Conservation (phyloP, 257 asterid species). For the Marsdenia floribunda region DNA sequence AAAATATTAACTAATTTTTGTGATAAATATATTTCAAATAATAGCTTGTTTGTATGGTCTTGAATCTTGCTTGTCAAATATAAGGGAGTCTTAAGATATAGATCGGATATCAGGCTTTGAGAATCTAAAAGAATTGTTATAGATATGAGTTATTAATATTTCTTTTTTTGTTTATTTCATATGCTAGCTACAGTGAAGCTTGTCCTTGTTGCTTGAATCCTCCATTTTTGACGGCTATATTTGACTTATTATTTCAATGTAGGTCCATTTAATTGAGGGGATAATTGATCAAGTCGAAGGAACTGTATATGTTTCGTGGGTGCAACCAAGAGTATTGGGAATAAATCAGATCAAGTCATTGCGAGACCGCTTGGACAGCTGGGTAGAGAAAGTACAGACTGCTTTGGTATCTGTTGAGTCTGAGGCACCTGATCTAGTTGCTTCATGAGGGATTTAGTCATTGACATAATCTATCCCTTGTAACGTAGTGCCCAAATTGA, state of each 20-base stretch:
- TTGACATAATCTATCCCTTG: background rate
- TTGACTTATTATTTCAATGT: constrained; percentile 14
- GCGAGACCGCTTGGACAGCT: constrained; percentile 71
- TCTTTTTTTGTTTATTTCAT: background rate
- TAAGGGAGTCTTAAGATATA: background rate
- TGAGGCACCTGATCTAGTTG: constrained; percentile 92
- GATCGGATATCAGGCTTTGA: background rate
- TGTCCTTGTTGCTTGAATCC: background rate
- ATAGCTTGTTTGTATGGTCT: too few relatives aligned
- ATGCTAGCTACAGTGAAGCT: background rate
- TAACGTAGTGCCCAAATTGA: constrained; percentile 17
- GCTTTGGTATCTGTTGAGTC: constrained; percentile 93
- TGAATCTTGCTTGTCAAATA: background rate
- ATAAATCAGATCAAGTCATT: constrained; percentile 78
- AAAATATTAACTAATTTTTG: background rate
- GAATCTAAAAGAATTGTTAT: background rate
- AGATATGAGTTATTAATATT: background rate
- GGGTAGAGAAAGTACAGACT: constrained; percentile 87
- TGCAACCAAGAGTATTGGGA: constrained; percentile 94
- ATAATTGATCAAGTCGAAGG: constrained; percentile 92
- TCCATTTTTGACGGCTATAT: background rate
- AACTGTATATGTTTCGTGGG: constrained; percentile 86
- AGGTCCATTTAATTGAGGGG: constrained; percentile 96
- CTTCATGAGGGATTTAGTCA: constrained; percentile 40
- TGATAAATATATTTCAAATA: background rate